These are phyloP conservation scores for Pseudomicrostroma phylloplanum DNA, from an alignment of 1,284 basidiomycete species.

Conservation along the genomic window DNA sequence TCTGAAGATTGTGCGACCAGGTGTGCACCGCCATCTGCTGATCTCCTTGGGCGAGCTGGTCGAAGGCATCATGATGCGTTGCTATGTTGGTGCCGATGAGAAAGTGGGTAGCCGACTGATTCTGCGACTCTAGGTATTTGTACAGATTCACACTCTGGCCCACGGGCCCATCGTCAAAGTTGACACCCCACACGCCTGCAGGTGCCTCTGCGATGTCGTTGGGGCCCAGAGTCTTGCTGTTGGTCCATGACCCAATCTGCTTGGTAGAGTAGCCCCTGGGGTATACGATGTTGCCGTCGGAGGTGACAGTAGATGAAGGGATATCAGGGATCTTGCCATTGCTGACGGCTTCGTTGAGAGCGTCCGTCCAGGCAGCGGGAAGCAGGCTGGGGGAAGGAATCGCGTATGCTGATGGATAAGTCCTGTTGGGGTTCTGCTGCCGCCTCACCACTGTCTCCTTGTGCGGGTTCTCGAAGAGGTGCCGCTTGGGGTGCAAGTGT, in stretches of 20 bases:
- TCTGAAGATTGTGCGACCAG: conserved; percentile 57
- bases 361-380: conserved; percentile 60
- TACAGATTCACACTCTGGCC: conserved; percentile 54
- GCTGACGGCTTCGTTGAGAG: conserved; percentile 59
- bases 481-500: conserved; percentile 1
- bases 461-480: conserved; percentile 4
- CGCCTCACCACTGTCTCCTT: background rate
- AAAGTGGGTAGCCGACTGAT: conserved; percentile 66
- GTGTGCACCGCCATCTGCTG: conserved; percentile 62
- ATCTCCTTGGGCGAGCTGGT: conserved; percentile 55
- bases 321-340: conserved; percentile 68
- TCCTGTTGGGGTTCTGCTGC: background rate
- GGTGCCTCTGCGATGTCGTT: conserved; percentile 39
- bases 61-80: conserved; percentile 58
- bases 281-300: conserved; percentile 23
- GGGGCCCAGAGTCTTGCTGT: conserved; percentile 31
- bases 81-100: conserved; percentile 72
- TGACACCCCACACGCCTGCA: conserved; percentile 29
- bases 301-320: conserved; percentile 54
- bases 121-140: conserved; percentile 60
- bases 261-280: conserved; percentile 29
- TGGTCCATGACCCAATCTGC: conserved; percentile 40
- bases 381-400: conserved; percentile 9
- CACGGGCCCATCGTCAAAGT: conserved; percentile 67
- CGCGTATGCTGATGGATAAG: background rate